phyloP scores from a whole-genome alignment of 176 grass and related monocot genomes.

The Aechmea fasciata region DNA sequence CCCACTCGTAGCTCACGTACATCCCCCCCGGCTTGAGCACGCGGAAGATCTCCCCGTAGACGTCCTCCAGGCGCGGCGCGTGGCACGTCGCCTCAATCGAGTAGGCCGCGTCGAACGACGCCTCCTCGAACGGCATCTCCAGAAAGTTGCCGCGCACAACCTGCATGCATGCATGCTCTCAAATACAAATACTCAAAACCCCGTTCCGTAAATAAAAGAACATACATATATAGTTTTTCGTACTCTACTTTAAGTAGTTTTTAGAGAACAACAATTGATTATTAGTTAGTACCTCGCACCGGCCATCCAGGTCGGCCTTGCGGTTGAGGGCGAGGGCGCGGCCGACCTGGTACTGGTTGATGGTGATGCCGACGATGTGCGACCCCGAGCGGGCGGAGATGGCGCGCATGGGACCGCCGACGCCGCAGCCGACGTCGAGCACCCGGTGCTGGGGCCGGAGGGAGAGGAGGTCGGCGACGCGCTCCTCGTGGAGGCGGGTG shows the following conservation, averaged over 20 bases:
- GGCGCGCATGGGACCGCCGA: conserved; percentile 18
- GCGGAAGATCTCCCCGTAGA: conserved; percentile 12
- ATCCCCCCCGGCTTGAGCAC: conserved; percentile 11
- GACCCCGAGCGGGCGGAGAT: conserved; percentile 11
- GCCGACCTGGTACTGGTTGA: conserved; percentile 17
- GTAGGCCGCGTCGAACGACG: conserved; percentile 15
- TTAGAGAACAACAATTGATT: too few species aligned
- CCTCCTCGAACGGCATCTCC: conserved; percentile 15
- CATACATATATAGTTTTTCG: too few species aligned
- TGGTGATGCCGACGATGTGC: conserved; percentile 13
- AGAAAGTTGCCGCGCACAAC: conserved; percentile 14
- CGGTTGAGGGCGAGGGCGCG: conserved; percentile 9
- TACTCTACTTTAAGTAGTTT: too few species aligned
- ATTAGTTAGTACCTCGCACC: conserved; percentile 2
- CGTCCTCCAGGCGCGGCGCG: conserved; percentile 11
- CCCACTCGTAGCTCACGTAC: conserved; percentile 13
- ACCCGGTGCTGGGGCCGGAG: neutral
- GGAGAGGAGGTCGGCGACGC: conserved; percentile 8
- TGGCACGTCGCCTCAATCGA: conserved; percentile 13
- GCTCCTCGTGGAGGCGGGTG: conserved; percentile 22
- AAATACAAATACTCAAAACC: too few species aligned
- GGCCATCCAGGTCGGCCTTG: conserved; percentile 2
- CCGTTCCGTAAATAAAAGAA: too few species aligned
- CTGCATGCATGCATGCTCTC: too few species aligned
- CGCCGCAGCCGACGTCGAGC: conserved; percentile 17